Base-by-base conservation (phyloP, 78 protist genomes). In the Polysphondylium violaceum region DNA sequence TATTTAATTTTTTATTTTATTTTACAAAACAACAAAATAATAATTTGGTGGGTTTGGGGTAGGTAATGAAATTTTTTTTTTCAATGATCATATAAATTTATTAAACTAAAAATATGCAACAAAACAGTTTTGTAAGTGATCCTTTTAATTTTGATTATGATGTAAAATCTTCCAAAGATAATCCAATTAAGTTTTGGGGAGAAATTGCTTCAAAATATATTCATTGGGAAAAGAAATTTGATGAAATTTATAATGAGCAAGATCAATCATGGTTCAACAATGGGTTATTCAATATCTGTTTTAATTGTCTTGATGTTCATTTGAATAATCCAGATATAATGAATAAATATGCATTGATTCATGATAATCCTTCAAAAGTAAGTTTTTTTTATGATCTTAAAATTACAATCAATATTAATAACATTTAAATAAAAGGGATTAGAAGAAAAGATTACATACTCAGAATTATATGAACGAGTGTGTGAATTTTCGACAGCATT, bases 401-500 rank as follows among this genome's bases (percentile, higher is more conserved):
- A n/a, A n/a, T n/a, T n/a, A n/a, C n/a, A n/a, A n/a, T n/a, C n/a
- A n/a, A n/a, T n/a, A n/a, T n/a, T n/a, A n/a, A n/a, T n/a, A n/a
- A n/a, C n/a, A n/a, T n/a, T n/a, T n/a, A n/a, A n/a, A n/a, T n/a
- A n/a, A n/a, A n/a, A n/a, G n/a, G n/a, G n/a, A n/a, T n/a, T n/a
- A n/a, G 38, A 33, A 21, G 21, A 1, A 3, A 69, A 67, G 29
- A n/a, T 86, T 21, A 38, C 71, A 25, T 86, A 63, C 33, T 21
- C 4, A 16, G 40, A 75, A 40, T 25, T 75, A 19, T 41, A 51
- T n/a, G 56, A 75, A 25, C 36, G 94, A 33, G 97, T 95, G 27
- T 77, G 94, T 36, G 56, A 23, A 27, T n/a, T 95, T 43, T 95
- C 97, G 16, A 95, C 91, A 77, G 95, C 91, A 76, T 63, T 96